A percentile compares a stretch with the other conserved stretches of the same genome.
Conservation (phyloP, 352 stramenopile genomes). For the Aphanomyces cochlioides region DNA sequence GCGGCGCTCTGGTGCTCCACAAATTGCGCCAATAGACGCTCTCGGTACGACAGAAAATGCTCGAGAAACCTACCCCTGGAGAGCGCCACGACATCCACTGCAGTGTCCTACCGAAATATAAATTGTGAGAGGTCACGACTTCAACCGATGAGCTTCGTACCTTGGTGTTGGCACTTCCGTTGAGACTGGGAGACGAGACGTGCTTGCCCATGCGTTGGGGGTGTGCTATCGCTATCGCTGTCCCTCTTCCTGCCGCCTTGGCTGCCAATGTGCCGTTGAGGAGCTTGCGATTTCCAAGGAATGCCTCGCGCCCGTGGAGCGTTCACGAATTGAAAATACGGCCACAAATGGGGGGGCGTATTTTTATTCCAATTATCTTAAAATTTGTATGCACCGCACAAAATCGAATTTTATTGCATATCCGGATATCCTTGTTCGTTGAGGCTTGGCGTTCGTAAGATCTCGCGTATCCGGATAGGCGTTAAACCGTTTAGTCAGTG, state of each 20-base stretch:
- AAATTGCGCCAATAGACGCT: slow-evolving; percentile 19
- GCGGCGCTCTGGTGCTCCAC: slow-evolving; percentile 18
- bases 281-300: slow-evolving; percentile 19
- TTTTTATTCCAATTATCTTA: slow-evolving; percentile 3
- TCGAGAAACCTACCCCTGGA: slow-evolving; percentile 21
- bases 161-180: background rate
- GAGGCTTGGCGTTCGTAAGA: no score
- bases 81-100: slow-evolving; percentile 11
- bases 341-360: background rate
- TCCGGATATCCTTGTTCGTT: background rate
- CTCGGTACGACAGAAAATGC: slow-evolving; percentile 3
- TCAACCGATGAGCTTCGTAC: background rate
- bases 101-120: slow-evolving; percentile 12
- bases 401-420: slow-evolving; percentile 5
- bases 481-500: no score
- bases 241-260: slow-evolving; percentile 16
- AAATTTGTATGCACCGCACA: background rate
- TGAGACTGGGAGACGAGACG: background rate
- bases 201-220: slow-evolving; percentile 18
- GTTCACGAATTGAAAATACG: slow-evolving; percentile 21
- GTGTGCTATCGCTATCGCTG: slow-evolving; percentile 13
- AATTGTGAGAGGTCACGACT: slow-evolving; percentile 11
- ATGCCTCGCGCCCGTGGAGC: slow-evolving; percentile 13
- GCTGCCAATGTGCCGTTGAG: slow-evolving; percentile 6
- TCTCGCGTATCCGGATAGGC: no score